These are phyloP conservation scores for Rubia tinctorum DNA, from an alignment of 305 asterid genomes.

Conservation along the genomic window DNA sequence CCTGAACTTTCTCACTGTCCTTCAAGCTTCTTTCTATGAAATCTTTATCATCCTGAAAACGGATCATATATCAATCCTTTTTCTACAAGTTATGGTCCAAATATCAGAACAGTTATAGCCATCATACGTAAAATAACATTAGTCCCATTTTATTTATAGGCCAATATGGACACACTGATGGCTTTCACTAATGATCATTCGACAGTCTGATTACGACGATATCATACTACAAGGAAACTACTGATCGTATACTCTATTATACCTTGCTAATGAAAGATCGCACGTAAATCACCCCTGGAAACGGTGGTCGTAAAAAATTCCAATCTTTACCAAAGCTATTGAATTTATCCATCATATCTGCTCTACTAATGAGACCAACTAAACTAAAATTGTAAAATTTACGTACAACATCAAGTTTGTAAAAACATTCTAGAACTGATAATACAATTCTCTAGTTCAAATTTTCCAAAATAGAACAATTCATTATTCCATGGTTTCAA, in stretches of 20 bases:
- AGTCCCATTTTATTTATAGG: background rate
- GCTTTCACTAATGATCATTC: background rate
- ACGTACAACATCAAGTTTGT: too few relatives aligned
- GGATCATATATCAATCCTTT: background rate
- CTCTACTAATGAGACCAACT: background rate
- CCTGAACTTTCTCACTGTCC: conserved; percentile 84
- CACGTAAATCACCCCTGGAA: background rate
- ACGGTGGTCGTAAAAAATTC: too few relatives aligned
- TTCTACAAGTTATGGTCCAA: background rate
- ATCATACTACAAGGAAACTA: background rate
- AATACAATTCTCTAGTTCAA: background rate
- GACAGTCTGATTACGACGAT: background rate
- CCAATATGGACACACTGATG: too few relatives aligned
- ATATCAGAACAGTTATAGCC: too few relatives aligned
- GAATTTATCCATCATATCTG: background rate
- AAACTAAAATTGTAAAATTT: background rate
- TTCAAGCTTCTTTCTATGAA: conserved; percentile 55
- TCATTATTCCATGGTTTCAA: background rate
- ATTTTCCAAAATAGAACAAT: too few relatives aligned
- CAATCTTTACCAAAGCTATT: background rate
- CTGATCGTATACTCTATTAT: background rate
- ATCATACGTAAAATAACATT: background rate
- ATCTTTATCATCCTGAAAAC: conserved; percentile 41
- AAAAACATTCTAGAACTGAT: background rate
- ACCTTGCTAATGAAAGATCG: background rate